Evolutionary conservation across 306 rosid species (phyloP), one percentile per base, ranked within the genome.

Genomic region (Prunus davidiana): DNA sequence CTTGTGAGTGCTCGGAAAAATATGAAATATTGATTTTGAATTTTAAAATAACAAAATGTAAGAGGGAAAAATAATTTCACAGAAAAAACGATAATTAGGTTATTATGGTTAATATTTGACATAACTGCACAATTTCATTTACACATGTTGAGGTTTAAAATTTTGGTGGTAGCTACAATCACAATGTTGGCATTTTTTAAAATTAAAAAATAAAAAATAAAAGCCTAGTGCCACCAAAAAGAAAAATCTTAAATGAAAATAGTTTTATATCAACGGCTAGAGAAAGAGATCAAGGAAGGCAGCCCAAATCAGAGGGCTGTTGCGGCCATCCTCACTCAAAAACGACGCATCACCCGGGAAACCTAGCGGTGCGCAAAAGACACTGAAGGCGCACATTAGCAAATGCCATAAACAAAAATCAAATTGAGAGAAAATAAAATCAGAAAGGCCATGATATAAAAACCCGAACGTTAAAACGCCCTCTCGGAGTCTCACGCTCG

Each of bases 381-480:
- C 56, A 58, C 45, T 0, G 0, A 1, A 0, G 15, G 77, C 32
- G 46, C 32, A 61, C n/a, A 12, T 45, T 73, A 25, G 69, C 46
- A 6, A 0, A 3, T 13, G 2, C 60, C 47, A 38, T 15, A 15
- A 61, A 10, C 1, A 2, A 5, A 51, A 28, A 24, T 34, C 6
- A 34, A 34, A 34, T 34, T 6, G 0, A 0, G 20, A 22, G 32
- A 55, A 32, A 18, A 2, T 14, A 68, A 61, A 76, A 41, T 9
- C 4, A 30, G 20, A 78, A 80, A 18, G 18, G 5, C 1, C 12
- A 28, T 1, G 0, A 28, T 58, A 67, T 10, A 38, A 34, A 61
- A 78, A 19, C 78, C 88, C 89, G 96, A 91, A 89, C 93, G 96
- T 89, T 89, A 87, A 91, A 84, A 89, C 89, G 87, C 84, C 83